Evolutionary conservation across 192 early-diverging fungal genomes (phyloP).

Genomic region (Coemansia sp.): DNA sequence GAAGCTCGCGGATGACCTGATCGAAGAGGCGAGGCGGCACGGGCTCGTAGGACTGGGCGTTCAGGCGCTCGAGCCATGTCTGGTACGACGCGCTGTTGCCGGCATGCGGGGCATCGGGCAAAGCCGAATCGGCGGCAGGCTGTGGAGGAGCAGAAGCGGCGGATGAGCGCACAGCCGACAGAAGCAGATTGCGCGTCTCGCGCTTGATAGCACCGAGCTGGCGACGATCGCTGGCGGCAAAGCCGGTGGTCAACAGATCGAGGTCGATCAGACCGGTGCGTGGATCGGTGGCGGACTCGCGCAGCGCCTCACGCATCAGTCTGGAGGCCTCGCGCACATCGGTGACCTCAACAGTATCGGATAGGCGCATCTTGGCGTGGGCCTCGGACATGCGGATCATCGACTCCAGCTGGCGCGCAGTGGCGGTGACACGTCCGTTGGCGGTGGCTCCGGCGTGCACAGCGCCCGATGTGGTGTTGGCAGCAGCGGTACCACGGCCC

Average conservation of each 20-base stretch:
- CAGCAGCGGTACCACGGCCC: conserved; percentile 52
- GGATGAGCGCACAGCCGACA: conserved; percentile 44
- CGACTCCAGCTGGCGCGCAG: conserved; percentile 92
- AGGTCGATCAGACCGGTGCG: conserved; percentile 91
- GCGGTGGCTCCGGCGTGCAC: conserved; percentile 30
- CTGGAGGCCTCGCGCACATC: conserved; percentile 92
- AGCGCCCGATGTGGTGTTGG: conserved; percentile 43
- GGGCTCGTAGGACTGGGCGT: conserved; percentile 47
- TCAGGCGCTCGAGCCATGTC: conserved; percentile 46
- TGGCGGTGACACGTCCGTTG: conserved; percentile 77
- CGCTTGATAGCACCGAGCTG: conserved; percentile 51
- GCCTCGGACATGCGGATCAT: conserved; percentile 97
- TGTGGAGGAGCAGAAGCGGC: neutral
- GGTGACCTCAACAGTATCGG: conserved; percentile 64
- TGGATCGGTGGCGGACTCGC: conserved; percentile 90
- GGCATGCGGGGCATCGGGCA: conserved; percentile 21
- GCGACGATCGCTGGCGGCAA: conserved; percentile 72
- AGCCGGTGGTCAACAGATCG: conserved; percentile 89
- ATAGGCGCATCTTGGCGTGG: conserved; percentile 87
- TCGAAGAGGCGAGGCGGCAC: conserved; percentile 60
- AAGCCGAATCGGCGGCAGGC: neutral
- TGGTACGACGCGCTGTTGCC: conserved; percentile 33
- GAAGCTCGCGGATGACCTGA: conserved; percentile 57
- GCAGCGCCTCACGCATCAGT: conserved; percentile 85
- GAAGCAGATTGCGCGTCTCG: conserved; percentile 39